These are phyloP conservation scores for Cladosporium sp. DNA, from an alignment of 2,329 filamentous ascomycete species.

Conservation along the genomic window DNA sequence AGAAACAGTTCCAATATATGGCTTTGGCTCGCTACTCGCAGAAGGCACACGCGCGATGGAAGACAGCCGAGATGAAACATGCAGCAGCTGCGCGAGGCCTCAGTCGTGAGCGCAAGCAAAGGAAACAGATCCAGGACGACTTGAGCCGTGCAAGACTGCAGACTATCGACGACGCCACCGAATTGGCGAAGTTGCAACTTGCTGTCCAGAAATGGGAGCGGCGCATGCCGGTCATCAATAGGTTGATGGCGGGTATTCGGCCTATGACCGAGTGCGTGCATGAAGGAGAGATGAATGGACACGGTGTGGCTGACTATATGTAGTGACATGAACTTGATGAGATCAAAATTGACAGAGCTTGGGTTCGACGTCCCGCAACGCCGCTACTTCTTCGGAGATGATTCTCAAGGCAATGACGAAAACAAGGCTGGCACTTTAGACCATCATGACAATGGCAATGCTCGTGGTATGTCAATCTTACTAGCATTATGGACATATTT, in stretches of 20 bases:
- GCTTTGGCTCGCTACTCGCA: slow-evolving; percentile 38
- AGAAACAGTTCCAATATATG: slow-evolving; percentile 50
- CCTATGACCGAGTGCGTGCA: slow-evolving; percentile 34
- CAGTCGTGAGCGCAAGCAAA: slow-evolving; percentile 30
- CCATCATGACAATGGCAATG: too few species aligned
- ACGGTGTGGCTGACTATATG: slow-evolving; percentile 15
- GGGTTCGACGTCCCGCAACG: slow-evolving; percentile 33
- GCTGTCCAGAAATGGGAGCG: slow-evolving; percentile 36
- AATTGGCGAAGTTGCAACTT: slow-evolving; percentile 29
- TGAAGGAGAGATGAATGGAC: background rate
- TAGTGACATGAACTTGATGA: slow-evolving; percentile 35
- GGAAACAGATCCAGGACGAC: slow-evolving; percentile 27
- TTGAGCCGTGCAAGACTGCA: slow-evolving; percentile 22
- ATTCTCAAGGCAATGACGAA: background rate
- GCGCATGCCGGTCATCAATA: slow-evolving; percentile 35
- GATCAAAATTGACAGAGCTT: slow-evolving; percentile 30
- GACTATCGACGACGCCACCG: slow-evolving; percentile 18
- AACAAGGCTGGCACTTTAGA: background rate
- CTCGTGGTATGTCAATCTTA: background rate
- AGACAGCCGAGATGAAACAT: slow-evolving; percentile 26
- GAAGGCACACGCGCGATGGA: slow-evolving; percentile 28
- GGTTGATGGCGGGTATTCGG: slow-evolving; percentile 39
- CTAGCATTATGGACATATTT: background rate
- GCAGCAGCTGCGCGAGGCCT: slow-evolving; percentile 26
- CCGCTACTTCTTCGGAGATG: slow-evolving; percentile 26